A percentile compares a stretch with the other conserved stretches of the same genome.
Evolutionary conservation across 2,329 filamentous ascomycete species (phyloP).

Genomic region (Teratosphaeria pseudoeucalypti): DNA sequence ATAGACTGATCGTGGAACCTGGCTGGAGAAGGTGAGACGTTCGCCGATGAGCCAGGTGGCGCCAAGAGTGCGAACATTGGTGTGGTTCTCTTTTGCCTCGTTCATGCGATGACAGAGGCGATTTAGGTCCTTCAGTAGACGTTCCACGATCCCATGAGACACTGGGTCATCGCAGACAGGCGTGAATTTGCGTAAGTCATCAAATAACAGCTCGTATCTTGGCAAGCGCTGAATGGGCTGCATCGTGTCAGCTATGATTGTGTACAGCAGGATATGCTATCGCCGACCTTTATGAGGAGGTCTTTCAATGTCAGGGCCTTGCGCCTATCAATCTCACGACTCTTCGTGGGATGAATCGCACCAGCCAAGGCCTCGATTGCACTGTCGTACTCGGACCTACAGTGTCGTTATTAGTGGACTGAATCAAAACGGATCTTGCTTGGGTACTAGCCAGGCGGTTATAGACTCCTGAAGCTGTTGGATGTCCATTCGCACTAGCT

Average conservation of each 20-base stretch:
- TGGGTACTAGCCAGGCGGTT: constrained; percentile 52
- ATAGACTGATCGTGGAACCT: constrained; percentile 53
- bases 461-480: constrained; percentile 54
- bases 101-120: constrained; percentile 74
- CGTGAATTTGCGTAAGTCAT: constrained; percentile 71
- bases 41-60: constrained; percentile 81
- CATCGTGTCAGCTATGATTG: background rate
- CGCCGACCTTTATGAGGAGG: constrained; percentile 71
- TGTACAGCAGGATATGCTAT: background rate
- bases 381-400: constrained; percentile 52
- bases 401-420: background rate
- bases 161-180: constrained; percentile 76
- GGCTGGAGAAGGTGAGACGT: constrained; percentile 61
- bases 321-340: constrained; percentile 50
- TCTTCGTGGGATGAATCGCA: constrained; percentile 60
- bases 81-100: constrained; percentile 65
- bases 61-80: constrained; percentile 59
- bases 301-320: constrained; percentile 77
- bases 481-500: constrained; percentile 71
- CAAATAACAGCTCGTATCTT: constrained; percentile 80
- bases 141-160: constrained; percentile 70
- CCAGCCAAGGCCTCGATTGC: constrained; percentile 76
- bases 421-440: background rate
- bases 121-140: constrained; percentile 59
- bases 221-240: constrained; percentile 88